These are phyloP conservation scores for Aspergillus proliferans DNA, from an alignment of 2,329 filamentous ascomycete genomes.

Conservation along the genomic window DNA sequence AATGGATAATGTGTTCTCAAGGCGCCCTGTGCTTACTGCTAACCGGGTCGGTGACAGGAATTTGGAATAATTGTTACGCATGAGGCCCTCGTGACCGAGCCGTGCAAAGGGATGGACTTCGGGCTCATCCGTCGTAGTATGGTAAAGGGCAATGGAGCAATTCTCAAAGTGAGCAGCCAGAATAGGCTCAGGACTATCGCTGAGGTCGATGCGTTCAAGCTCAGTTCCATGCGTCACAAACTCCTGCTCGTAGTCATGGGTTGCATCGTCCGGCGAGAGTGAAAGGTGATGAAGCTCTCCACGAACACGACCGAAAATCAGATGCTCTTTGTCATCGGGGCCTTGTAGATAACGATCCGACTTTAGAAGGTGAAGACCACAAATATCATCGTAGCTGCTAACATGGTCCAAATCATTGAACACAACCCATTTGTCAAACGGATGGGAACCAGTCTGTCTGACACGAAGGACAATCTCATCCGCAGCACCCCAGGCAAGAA, in stretches of 20 bases:
- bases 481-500: conserved; percentile 56
- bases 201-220: conserved; percentile 46
- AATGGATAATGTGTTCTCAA: conserved; percentile 42
- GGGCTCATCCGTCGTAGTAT: conserved; percentile 26
- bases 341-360: conserved; percentile 32
- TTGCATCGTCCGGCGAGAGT: conserved; percentile 24
- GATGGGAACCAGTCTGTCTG: conserved; percentile 36
- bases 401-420: conserved; percentile 47
- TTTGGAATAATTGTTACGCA: conserved; percentile 45
- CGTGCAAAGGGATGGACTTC: conserved; percentile 32
- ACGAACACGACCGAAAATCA: conserved; percentile 53
- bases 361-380: conserved; percentile 48
- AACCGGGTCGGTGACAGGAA: conserved; percentile 48
- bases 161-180: conserved; percentile 50
- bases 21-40: conserved; percentile 46
- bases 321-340: conserved; percentile 32
- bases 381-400: conserved; percentile 56
- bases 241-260: conserved; percentile 29
- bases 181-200: conserved; percentile 33
- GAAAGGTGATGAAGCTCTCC: conserved; percentile 44
- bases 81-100: conserved; percentile 16
- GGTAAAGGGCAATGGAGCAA: conserved; percentile 43
- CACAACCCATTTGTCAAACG: conserved; percentile 42
- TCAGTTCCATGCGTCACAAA: conserved; percentile 40
- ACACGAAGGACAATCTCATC: conserved; percentile 49